Conservation (phyloP, 768 basidiomycete genomes). For the Chalciporus chontae region DNA sequence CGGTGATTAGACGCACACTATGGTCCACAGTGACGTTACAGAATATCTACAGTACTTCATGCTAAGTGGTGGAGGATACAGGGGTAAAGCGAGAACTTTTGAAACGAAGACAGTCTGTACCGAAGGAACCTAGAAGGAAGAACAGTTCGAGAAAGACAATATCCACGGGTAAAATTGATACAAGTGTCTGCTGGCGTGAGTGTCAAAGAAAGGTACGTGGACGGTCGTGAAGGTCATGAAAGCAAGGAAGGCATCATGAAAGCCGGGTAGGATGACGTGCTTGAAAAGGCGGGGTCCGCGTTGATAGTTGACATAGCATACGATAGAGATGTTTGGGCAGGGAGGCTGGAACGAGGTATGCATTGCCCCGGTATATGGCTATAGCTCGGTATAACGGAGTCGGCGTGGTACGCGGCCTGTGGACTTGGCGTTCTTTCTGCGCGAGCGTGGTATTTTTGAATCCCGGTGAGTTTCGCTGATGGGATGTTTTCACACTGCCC, state of each 20-base stretch:
- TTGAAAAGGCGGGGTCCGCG: conserved; percentile 20
- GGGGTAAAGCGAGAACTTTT: conserved; percentile 15
- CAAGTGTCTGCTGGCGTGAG: conserved; percentile 22
- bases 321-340: conserved; percentile 39
- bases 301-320: conserved; percentile 41
- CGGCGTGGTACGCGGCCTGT: conserved; percentile 28
- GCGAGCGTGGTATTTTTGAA: conserved; percentile 38
- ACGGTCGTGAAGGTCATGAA: conserved; percentile 30
- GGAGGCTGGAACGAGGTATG: conserved; percentile 31
- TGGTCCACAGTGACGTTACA: conserved; percentile 27
- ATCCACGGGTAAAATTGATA: conserved; percentile 25
- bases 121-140: conserved; percentile 11
- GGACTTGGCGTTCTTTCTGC: conserved; percentile 28
- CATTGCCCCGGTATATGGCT: conserved; percentile 33
- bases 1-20: conserved; percentile 26
- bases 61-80: conserved; percentile 20
- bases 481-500: conserved; percentile 48
- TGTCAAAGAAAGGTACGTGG: conserved; percentile 16
- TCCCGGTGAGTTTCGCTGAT: conserved; percentile 56
- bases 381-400: conserved; percentile 29
- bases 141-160: conserved; percentile 28
- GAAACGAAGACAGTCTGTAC: conserved; percentile 17
- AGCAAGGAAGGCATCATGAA: conserved; percentile 33
- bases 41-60: conserved; percentile 33
- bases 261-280: conserved; percentile 25